Base-by-base conservation (phyloP, 2,329 filamentous ascomycete genomes). In the Botrytis galanthina region DNA sequence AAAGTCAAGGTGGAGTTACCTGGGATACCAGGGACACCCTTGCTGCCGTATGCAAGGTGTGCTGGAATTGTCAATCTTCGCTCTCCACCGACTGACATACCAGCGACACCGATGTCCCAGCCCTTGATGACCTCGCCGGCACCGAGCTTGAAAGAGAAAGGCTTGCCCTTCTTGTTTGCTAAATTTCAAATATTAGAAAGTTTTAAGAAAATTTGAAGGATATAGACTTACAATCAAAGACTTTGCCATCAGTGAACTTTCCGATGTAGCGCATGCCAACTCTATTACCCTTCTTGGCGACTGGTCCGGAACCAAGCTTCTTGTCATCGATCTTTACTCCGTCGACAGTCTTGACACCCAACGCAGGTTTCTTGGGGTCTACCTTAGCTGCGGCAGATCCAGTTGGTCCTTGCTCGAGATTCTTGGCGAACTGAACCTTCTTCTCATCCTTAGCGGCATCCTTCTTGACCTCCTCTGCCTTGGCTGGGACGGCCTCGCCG, bases 121-220 rank as follows among this genome's bases (percentile, higher is more conserved):
- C 96, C 96, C 89, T 97, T 96, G 87, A 99, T 99, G 80, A 99
- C 97, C 84, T 98, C 93, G 75, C 95, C 95, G 82, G 91, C 90
- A 79, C 96, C 97, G 75, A 97, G 90, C 87, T 95, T 97, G 90
- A 98, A 98, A 78, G 88, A 89, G 86, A 99, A 99, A 74, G 97
- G 95, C 87, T 97, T 95, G 80, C 96, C 96, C 87, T 97, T 98
- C 89, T 98, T 99, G 89, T 99, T 98, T 84, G 94, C 93, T 95
- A 80, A 26, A 57, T 61, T 77, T 62, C 51, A 3, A 72, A 29
- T 16, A n/a, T 71, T 71, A 73, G 66, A 64, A n/a, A 35, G 32
- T 5, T 9, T 2, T 16, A 20, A 20, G 7, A 39, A 42, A 37
- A 29, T 18, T 26, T 8, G 42, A 48, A 48, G 37, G 29, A 29